phyloP scores from a whole-genome alignment of 495 filamentous ascomycete genomes.

The Daldinia caldariorum region DNA sequence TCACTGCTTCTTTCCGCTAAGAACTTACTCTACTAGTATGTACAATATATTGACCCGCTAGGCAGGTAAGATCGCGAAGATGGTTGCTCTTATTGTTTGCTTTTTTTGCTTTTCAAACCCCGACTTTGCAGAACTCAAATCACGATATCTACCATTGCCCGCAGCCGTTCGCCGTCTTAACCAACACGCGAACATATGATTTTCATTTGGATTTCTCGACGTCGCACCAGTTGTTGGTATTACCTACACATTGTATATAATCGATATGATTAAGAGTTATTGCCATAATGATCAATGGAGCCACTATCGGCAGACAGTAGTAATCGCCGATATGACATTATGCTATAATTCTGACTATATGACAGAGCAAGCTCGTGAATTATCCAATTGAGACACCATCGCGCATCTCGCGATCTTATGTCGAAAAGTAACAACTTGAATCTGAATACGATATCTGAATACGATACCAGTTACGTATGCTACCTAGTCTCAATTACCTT shows the following conservation, averaged over 20 bases:
- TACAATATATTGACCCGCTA: constrained; percentile 36
- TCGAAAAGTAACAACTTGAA: background rate
- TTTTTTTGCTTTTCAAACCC: constrained; percentile 28
- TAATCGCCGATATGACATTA: constrained; percentile 28
- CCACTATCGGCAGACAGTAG: constrained; percentile 25
- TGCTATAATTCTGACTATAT: background rate
- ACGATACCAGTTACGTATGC: constrained; percentile 1
- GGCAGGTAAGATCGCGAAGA: constrained; percentile 37
- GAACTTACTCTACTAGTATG: background rate
- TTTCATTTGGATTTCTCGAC: background rate
- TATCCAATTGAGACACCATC: constrained; percentile 23
- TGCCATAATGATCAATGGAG: constrained; percentile 2
- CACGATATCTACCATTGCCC: constrained; percentile 25
- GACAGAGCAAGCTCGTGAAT: constrained; percentile 10
- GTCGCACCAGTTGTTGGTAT: background rate
- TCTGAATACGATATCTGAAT: constrained; percentile 1
- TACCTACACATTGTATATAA: background rate
- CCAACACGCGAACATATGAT: constrained; percentile 13
- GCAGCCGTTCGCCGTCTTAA: constrained; percentile 12
- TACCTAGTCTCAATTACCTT: constrained; percentile 1
- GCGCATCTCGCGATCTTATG: constrained; percentile 18
- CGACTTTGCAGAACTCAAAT: constrained; percentile 28
- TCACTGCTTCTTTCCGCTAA: constrained; percentile 6
- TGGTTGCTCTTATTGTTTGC: constrained; percentile 20
- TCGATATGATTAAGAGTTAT: constrained; percentile 7